Conservation (phyloP, 768 basidiomycete species). For the Tricholoma sp. region DNA sequence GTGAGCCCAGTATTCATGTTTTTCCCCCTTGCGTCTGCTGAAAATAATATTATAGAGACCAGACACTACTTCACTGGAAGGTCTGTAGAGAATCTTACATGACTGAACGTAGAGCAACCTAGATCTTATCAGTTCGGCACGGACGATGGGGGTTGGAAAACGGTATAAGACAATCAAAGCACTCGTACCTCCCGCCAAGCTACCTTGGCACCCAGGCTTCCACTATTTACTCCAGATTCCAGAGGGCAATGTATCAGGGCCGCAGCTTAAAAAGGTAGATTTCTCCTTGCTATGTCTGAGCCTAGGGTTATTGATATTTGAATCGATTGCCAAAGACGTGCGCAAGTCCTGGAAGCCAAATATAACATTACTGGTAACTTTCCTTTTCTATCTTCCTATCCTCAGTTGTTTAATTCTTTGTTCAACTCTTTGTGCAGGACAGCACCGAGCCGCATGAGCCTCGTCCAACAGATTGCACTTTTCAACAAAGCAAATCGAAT, state of each 20-base stretch:
- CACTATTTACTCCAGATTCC: constrained; percentile 9
- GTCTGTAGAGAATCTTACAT: neutral
- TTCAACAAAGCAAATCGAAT: constrained; percentile 17
- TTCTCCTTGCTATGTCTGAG: neutral
- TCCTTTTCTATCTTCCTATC: too few species aligned
- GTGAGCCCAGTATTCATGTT: neutral
- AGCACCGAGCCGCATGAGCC: neutral
- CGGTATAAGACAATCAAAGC: constrained; percentile 18
- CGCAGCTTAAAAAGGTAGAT: constrained; percentile 4
- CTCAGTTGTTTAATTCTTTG: neutral
- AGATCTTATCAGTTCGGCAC: neutral
- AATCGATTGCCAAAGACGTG: constrained; percentile 10
- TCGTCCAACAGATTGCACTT: constrained; percentile 14
- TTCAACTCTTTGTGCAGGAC: constrained; percentile 3
- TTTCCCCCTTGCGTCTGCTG: neutral
- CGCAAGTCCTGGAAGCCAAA: constrained; percentile 21
- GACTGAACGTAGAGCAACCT: neutral
- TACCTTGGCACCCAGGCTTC: constrained; percentile 20
- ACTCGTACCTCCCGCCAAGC: constrained; percentile 18
- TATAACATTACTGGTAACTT: constrained; percentile 16
- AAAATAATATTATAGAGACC: neutral
- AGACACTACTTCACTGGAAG: neutral
- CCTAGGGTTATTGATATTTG: neutral
- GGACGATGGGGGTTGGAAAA: constrained; percentile 5
- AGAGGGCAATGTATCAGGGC: neutral